Evolutionary conservation across 805 yeast species (phyloP), one percentile per base, ranked within the genome.

Genomic region (Wickerhamomyces silvicola): DNA sequence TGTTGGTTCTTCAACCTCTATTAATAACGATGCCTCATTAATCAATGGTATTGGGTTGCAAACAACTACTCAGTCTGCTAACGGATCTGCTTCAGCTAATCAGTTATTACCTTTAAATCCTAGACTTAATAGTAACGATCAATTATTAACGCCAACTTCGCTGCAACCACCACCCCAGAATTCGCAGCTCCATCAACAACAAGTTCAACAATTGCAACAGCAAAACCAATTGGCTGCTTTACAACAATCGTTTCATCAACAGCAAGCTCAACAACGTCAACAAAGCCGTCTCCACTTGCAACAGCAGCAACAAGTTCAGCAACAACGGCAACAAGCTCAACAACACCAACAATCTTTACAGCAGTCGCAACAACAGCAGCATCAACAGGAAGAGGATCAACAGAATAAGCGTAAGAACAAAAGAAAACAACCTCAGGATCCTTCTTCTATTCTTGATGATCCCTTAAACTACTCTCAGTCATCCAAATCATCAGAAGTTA

Each of bases 1-100:
- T 12, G 28, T 35, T 6, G 25, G 24, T n/a, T n/a, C 35, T 4
- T 12, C 41, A 2, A 24, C 37, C 11, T 8, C 42, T 2, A 30
- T 46, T 10, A 38, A 34, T 10, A 40, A 39, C 11, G 40, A 46
- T 4, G 39, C 38, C 14, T 37, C 50, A 9, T 22, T 46, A 16
- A 41, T 48, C 24, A 45, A 42, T 26, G 43, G 49, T n/a, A 40
- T 48, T n/a, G n/a, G n/a, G n/a, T n/a, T n/a, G n/a, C n/a, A n/a
- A n/a, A n/a, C n/a, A n/a, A n/a, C n/a, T n/a, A n/a, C n/a, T n/a
- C n/a, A n/a, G n/a, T n/a, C n/a, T n/a, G n/a, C n/a, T n/a, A n/a
- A n/a, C n/a, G n/a, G n/a, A n/a, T n/a, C n/a, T n/a, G n/a, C n/a
- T n/a, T n/a, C n/a, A n/a, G n/a, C n/a, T n/a, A n/a, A n/a, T n/a